Evolutionary conservation across 192 early-diverging fungal genomes (phyloP).

Genomic region (Coemansia sp.): DNA sequence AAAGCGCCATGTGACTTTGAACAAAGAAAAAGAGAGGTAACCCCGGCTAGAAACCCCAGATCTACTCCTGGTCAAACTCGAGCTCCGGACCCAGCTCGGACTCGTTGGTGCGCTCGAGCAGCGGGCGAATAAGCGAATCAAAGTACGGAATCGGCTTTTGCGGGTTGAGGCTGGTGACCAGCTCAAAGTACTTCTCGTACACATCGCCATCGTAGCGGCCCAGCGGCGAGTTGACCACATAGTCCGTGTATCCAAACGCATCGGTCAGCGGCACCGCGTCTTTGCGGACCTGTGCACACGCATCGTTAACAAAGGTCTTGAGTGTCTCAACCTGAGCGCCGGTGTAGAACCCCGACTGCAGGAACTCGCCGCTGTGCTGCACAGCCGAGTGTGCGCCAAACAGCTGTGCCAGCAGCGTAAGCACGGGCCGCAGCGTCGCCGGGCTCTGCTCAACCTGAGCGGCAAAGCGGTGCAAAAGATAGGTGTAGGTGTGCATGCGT

Average conservation of each 20-base stretch:
- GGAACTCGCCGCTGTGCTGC: slow-evolving; percentile 78
- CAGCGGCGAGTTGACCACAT: slow-evolving; percentile 83
- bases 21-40: not conserved
- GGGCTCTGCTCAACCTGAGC: slow-evolving; percentile 68
- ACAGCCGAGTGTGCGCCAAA: slow-evolving; percentile 81
- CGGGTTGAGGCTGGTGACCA: slow-evolving; percentile 75
- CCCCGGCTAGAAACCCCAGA: not conserved
- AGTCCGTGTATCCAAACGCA: slow-evolving; percentile 85
- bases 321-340: slow-evolving; percentile 68
- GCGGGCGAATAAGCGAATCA: slow-evolving; percentile 68
- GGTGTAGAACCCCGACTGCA: slow-evolving; percentile 80
- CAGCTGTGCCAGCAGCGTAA: slow-evolving; percentile 69
- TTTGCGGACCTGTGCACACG: slow-evolving; percentile 68
- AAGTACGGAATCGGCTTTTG: slow-evolving; percentile 72
- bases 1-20: too few relatives aligned
- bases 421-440: slow-evolving; percentile 55
- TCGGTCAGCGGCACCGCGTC: slow-evolving; percentile 83
- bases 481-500: slow-evolving; percentile 80
- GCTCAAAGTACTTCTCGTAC: slow-evolving; percentile 81
- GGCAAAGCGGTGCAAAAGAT: slow-evolving; percentile 80
- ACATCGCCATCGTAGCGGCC: slow-evolving; percentile 83
- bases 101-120: slow-evolving; percentile 60
- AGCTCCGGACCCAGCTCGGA: slow-evolving; percentile 58
- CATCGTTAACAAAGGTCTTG: slow-evolving; percentile 57
- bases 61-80: slow-evolving; percentile 57